These are phyloP conservation scores for Macrocystidia cucumis DNA, from an alignment of 1,284 basidiomycete species.

Conservation along the genomic window DNA sequence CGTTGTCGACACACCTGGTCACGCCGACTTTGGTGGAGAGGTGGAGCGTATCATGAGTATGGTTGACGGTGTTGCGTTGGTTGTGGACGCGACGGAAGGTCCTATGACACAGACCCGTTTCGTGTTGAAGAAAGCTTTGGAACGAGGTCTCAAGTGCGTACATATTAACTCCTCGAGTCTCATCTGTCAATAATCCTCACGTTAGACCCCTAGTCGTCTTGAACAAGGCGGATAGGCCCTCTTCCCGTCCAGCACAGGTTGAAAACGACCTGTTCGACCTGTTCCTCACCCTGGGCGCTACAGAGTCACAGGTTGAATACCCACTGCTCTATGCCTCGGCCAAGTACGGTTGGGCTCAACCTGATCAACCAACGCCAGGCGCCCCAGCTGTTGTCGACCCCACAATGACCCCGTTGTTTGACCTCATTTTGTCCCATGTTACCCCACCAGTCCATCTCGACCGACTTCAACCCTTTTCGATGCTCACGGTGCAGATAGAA, in stretches of 20 bases:
- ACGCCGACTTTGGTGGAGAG: conserved; percentile 43
- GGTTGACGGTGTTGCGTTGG: conserved; percentile 39
- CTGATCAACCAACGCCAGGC: conserved; percentile 14
- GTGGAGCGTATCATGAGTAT: conserved; percentile 41
- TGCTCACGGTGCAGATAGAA: conserved; percentile 40
- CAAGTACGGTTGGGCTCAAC: conserved; percentile 38
- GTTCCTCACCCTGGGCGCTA: conserved; percentile 37
- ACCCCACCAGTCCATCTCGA: conserved; percentile 30
- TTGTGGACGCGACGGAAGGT: conserved; percentile 40
- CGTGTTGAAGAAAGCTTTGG: conserved; percentile 34
- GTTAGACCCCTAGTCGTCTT: conserved; percentile 36
- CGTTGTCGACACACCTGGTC: conserved; percentile 41
- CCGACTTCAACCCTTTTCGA: conserved; percentile 31
- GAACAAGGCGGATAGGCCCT: conserved; percentile 37
- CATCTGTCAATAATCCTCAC: background rate
- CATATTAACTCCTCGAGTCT: background rate
- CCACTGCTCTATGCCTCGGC: conserved; percentile 39
- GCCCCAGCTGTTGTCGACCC: conserved; percentile 7
- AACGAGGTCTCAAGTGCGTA: conserved; percentile 30
- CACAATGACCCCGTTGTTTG: conserved; percentile 33
- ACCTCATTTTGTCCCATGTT: conserved; percentile 34
- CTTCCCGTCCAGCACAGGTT: conserved; percentile 32
- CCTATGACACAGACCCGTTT: conserved; percentile 44
- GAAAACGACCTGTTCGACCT: conserved; percentile 40
- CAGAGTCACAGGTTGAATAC: conserved; percentile 41